phyloP scores from a whole-genome alignment of 2,329 filamentous ascomycete species.

The Clonostachys sp. region DNA sequence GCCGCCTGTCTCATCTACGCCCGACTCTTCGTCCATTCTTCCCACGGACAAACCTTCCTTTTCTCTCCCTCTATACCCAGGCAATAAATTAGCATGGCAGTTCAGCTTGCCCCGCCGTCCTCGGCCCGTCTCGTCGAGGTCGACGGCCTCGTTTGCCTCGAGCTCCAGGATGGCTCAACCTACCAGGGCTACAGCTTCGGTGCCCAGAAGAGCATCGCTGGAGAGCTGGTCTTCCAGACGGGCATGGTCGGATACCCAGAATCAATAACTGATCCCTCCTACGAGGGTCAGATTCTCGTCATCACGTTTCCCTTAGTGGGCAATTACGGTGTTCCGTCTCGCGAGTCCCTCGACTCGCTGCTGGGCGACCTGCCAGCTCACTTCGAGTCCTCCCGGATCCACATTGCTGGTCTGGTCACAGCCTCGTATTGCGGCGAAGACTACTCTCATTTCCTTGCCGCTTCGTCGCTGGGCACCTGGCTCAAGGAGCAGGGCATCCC shows the following conservation, averaged over 20 bases:
- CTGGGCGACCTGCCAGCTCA: slow-evolving; percentile 83
- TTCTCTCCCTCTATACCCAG: slow-evolving; percentile 1
- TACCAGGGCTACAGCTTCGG: slow-evolving; percentile 97
- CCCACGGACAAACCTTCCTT: neutral
- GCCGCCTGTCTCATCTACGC: slow-evolving; percentile 3
- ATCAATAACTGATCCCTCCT: slow-evolving; percentile 82
- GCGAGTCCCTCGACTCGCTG: slow-evolving; percentile 79
- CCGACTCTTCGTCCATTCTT: slow-evolving; percentile 19
- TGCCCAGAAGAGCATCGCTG: slow-evolving; percentile 87
- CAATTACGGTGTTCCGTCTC: slow-evolving; percentile 94
- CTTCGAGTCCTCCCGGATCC: slow-evolving; percentile 90
- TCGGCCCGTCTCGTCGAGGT: slow-evolving; percentile 52
- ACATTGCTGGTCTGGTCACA: slow-evolving; percentile 86
- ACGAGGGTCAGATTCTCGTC: slow-evolving; percentile 90
- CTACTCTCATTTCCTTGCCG: slow-evolving; percentile 89
- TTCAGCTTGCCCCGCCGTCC: slow-evolving; percentile 45
- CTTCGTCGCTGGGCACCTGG: slow-evolving; percentile 89
- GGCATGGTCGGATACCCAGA: slow-evolving; percentile 99
- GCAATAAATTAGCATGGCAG: slow-evolving; percentile 19
- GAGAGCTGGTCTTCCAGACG: slow-evolving; percentile 98
- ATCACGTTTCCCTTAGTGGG: slow-evolving; percentile 93
- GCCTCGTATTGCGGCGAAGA: slow-evolving; percentile 92
- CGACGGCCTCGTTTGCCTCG: slow-evolving; percentile 73
- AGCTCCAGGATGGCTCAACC: slow-evolving; percentile 86
- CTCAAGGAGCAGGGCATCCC: slow-evolving; percentile 93